A percentile compares a stretch with the other conserved stretches of the same genome.
Conservation (phyloP, 768 basidiomycete genomes). For the Podaxis sp. region DNA sequence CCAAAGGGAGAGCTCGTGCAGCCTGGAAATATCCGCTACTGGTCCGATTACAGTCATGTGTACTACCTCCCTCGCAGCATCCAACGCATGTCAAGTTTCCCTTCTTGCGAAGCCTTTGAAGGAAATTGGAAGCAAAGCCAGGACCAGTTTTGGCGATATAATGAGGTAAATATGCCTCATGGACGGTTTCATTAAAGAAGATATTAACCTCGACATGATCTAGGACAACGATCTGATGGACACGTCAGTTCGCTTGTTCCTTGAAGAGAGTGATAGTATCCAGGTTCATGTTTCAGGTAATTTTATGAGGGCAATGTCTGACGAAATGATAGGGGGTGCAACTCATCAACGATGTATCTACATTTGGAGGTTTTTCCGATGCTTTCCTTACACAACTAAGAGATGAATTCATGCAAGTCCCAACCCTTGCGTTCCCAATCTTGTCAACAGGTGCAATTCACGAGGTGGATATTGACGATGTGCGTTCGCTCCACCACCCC, state of each 20-base stretch:
- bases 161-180: constrained; percentile 44
- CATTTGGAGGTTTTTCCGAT: constrained; percentile 65
- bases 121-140: constrained; percentile 59
- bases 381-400: constrained; percentile 59
- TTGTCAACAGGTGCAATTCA: constrained; percentile 45
- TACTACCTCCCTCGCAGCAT: constrained; percentile 66
- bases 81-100: constrained; percentile 59
- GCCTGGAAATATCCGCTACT: constrained; percentile 48
- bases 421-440: constrained; percentile 56
- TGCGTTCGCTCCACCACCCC: constrained; percentile 29
- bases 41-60: constrained; percentile 70
- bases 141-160: constrained; percentile 50
- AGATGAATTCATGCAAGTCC: constrained; percentile 69
- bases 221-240: constrained; percentile 72
- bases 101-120: constrained; percentile 52
- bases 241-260: constrained; percentile 59
- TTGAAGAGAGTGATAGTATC: constrained; percentile 74
- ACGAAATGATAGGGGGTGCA: constrained; percentile 59
- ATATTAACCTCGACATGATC: background rate
- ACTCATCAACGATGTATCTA: constrained; percentile 57
- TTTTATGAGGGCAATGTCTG: background rate
- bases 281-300: constrained; percentile 47
- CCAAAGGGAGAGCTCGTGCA: constrained; percentile 9
- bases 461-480: constrained; percentile 39
- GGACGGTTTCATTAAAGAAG: background rate